A percentile compares a stretch with the other conserved stretches of the same genome.
phyloP scores from a whole-genome alignment of 2,329 filamentous ascomycete genomes.

The Simplicillium aogashimaense region DNA sequence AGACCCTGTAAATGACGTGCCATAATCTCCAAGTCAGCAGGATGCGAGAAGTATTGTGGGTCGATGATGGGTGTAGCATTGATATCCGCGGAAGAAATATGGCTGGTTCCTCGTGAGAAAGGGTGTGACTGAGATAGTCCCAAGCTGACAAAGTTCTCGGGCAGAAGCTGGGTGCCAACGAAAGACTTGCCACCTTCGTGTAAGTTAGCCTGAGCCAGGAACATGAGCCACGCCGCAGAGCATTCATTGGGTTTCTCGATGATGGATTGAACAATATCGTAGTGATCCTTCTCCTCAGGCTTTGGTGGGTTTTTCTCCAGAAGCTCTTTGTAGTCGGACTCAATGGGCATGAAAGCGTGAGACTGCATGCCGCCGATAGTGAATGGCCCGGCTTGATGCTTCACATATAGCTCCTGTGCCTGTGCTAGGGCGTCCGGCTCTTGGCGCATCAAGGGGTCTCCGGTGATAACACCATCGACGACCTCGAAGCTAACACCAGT shows the following conservation, averaged over 20 bases:
- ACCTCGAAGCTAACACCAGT: constrained; percentile 13
- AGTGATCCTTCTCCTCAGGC: constrained; percentile 4
- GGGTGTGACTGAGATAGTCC: constrained; percentile 50
- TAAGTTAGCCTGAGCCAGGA: constrained; percentile 12
- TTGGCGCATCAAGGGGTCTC: constrained; percentile 9
- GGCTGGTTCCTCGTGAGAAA: constrained; percentile 47
- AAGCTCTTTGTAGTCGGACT: constrained; percentile 7
- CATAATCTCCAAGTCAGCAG: constrained; percentile 45
- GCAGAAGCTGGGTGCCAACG: neutral
- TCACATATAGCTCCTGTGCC: constrained; percentile 7
- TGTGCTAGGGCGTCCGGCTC: constrained; percentile 2
- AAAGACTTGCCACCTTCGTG: constrained; percentile 8
- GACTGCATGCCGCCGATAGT: constrained; percentile 8
- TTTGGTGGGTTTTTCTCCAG: neutral
- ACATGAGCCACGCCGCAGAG: constrained; percentile 13
- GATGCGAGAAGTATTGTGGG: constrained; percentile 42
- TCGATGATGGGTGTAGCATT: constrained; percentile 38
- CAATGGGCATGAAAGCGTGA: constrained; percentile 12
- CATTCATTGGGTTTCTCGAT: constrained; percentile 8
- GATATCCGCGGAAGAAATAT: constrained; percentile 36
- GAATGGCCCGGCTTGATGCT: constrained; percentile 13
- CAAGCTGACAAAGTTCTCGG: constrained; percentile 33
- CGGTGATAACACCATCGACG: constrained; percentile 10
- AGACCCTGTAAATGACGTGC: constrained; percentile 31
- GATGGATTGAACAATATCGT: constrained; percentile 9